Percentiles rank a stretch among this genome's conserved stretches.
Conservation (phyloP, 1,284 basidiomycete species). For the Microstroma glucosiphilum region DNA sequence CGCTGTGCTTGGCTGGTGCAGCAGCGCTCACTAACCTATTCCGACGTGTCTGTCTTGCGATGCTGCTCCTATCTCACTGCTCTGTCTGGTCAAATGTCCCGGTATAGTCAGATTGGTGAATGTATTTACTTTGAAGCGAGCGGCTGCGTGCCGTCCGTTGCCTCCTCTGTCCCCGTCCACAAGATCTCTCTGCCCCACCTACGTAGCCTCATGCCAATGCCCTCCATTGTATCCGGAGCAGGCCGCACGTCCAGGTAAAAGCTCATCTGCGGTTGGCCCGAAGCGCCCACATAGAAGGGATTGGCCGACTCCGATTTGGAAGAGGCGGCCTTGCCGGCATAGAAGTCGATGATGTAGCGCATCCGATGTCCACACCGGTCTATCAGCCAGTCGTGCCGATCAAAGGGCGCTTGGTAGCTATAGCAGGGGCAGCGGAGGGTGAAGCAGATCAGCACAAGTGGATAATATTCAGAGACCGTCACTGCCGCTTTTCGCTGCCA, state of each 20-base stretch:
- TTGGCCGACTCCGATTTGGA: conserved; percentile 46
- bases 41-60: no score
- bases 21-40: no score
- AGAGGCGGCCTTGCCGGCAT: conserved; percentile 65
- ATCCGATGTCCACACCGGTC: conserved; percentile 79
- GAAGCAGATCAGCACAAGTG: background rate
- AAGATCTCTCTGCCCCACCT: background rate
- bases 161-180: background rate
- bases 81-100: no score
- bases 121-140: no score
- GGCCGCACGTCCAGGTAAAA: conserved; percentile 94
- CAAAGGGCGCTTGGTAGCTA: conserved; percentile 84
- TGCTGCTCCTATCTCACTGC: no score
- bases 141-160: no score
- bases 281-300: background rate
- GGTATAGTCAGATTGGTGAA: no score
- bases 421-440: background rate
- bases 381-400: conserved; percentile 94
- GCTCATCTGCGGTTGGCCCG: conserved; percentile 47
- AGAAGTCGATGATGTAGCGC: conserved; percentile 97
- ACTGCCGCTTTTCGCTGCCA: conserved; percentile 17
- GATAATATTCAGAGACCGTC: background rate
- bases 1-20: no score
- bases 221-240: conserved; percentile 84
- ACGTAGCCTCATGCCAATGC: conserved; percentile 63